These are phyloP conservation scores for Fusarium annulatum DNA, from an alignment of 2,329 filamentous ascomycete genomes.

Conservation along the genomic window DNA sequence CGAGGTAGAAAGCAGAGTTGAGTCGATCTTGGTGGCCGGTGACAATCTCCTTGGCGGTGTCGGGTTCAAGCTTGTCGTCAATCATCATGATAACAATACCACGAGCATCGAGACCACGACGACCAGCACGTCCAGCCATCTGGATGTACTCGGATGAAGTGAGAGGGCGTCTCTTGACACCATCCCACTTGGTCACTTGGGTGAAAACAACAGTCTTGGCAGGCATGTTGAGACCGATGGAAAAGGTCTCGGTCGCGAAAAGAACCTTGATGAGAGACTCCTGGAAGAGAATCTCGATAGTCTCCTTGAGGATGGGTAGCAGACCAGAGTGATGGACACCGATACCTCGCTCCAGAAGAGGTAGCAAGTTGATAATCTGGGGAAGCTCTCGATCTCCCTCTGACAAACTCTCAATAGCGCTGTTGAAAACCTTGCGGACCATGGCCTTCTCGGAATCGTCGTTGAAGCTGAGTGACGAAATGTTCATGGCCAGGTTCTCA, in stretches of 20 bases:
- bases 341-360: conserved; percentile 89
- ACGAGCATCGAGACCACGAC: conserved; percentile 95
- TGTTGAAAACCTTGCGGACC: conserved; percentile 93
- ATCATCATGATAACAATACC: conserved; percentile 99
- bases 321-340: conserved; percentile 97
- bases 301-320: conserved; percentile 95
- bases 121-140: conserved; percentile 97
- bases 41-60: conserved; percentile 93
- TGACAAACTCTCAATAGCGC: conserved; percentile 90
- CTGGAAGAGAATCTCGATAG: conserved; percentile 98
- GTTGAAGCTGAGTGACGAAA: conserved; percentile 91
- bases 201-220: conserved; percentile 99
- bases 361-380: conserved; percentile 91
- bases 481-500: conserved; percentile 87
- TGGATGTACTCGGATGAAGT: conserved; percentile 98
- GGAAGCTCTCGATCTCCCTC: conserved; percentile 90
- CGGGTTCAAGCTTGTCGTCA: conserved; percentile 93
- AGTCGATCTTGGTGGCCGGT: conserved; percentile 96
- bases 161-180: conserved; percentile 80
- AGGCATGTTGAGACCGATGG: conserved; percentile 98
- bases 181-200: conserved; percentile 94
- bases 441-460: conserved; percentile 94
- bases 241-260: conserved; percentile 98
- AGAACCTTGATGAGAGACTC: conserved; percentile 97
- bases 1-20: conserved; percentile 96